phyloP scores from a whole-genome alignment of 1,139 yeast species.

The Saccharomycopsis crataegensis region DNA sequence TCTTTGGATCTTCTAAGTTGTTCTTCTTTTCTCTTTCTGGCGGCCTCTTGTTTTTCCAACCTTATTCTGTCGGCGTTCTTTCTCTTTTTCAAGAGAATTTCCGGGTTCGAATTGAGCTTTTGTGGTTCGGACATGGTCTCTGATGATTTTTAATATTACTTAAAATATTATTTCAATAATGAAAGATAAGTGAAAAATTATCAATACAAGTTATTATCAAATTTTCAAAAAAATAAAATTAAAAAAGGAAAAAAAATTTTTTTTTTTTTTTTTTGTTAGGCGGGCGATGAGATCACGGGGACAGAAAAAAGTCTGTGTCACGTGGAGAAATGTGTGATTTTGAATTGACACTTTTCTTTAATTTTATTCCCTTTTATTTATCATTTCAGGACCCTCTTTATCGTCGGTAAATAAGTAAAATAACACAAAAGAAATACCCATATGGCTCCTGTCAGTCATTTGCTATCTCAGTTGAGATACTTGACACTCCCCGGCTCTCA shows the following conservation, averaged over 20 bases:
- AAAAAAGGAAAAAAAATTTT: neutral
- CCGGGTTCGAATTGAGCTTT: slow-evolving; percentile 61
- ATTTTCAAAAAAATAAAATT: neutral
- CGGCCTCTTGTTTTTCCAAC: slow-evolving; percentile 49
- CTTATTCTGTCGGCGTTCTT: slow-evolving; percentile 69
- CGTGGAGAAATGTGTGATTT: neutral
- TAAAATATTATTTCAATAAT: neutral
- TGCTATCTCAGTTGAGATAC: neutral
- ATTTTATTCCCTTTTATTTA: neutral
- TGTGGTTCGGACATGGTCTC: slow-evolving; percentile 7
- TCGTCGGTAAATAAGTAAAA: neutral
- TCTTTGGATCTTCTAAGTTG: slow-evolving; percentile 34
- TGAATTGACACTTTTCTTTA: neutral
- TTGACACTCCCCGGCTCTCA: neutral
- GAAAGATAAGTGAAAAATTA: neutral
- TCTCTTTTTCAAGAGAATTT: slow-evolving; percentile 66
- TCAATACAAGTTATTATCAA: too few relatives aligned
- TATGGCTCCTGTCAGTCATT: slow-evolving; percentile 4
- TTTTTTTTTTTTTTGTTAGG: neutral
- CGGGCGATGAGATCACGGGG: neutral
- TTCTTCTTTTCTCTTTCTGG: slow-evolving; percentile 37
- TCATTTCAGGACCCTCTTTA: neutral
- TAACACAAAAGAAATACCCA: neutral
- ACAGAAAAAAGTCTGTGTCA: neutral
- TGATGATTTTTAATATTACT: neutral